These are phyloP conservation scores for Gossypium aridum DNA, from an alignment of 441 rosid genomes.

Conservation along the genomic window DNA sequence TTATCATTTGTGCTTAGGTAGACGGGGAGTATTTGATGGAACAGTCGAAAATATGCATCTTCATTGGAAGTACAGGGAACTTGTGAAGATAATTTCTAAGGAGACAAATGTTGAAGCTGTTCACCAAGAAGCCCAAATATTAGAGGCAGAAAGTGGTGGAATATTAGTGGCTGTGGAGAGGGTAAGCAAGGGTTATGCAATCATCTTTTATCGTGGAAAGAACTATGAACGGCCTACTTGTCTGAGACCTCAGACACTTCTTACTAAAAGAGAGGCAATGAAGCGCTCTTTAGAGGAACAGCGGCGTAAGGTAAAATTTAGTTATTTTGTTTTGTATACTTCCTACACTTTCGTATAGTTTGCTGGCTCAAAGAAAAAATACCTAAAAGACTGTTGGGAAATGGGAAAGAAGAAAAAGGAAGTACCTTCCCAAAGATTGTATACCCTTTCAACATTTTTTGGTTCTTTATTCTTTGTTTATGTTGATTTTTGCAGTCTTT, in stretches of 20 bases:
- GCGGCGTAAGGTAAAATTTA: conserved; percentile 55
- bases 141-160: conserved; percentile 95
- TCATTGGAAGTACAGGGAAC: conserved; percentile 97
- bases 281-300: conserved; percentile 80
- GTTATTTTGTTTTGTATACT: conserved; percentile 1
- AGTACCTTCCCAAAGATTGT: not conserved
- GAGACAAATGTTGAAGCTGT: conserved; percentile 54
- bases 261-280: conserved; percentile 76
- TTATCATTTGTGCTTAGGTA: conserved; percentile 49
- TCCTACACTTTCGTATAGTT: not conserved
- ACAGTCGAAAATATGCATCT: conserved; percentile 94
- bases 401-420: not conserved
- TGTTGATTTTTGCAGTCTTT: conserved; percentile 56
- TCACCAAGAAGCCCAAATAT: conserved; percentile 54
- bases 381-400: not conserved
- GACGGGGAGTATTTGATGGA: conserved; percentile 82
- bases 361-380: not conserved
- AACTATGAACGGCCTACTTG: conserved; percentile 73
- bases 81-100: conserved; percentile 73
- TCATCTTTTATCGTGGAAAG: conserved; percentile 89
- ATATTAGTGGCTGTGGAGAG: conserved; percentile 82
- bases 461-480: conserved; percentile 7
- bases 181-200: conserved; percentile 81
- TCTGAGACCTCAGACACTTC: conserved; percentile 82
- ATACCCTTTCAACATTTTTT: conserved; percentile 2